Base-by-base conservation (phyloP, 2,329 filamentous ascomycete species). In the Penicillium sp. region DNA sequence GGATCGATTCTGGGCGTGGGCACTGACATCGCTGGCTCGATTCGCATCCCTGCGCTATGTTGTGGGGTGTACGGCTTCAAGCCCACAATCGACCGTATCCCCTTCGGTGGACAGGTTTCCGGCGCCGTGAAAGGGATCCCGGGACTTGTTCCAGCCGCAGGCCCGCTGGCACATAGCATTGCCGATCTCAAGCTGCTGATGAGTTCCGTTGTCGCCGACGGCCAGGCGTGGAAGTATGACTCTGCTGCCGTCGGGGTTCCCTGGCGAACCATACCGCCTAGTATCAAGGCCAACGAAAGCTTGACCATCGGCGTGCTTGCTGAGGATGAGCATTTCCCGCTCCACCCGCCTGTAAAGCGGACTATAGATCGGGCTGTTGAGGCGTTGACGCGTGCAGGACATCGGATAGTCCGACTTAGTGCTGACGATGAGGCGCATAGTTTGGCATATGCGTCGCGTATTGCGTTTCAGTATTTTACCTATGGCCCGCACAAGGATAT, bases 281-380 rank as follows among this genome's bases (percentile, higher is more conserved):
- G 27, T 11, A 29, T 23, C 15, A 43, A 27, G 1, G 29, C 6
- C 9, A 60, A 56, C 21, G 34, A 45, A 31, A 40, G 57, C 60
- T 60, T 84, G 4, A 75, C 73, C 0, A 78, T 86, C 39, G 83
- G 83, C 0, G 60, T 84, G 1, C 64, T 83, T 11, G 56, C 75
- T 2, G 78, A 80, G 44, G 79, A 83, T 60, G 70, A 75, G 0
- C 68, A 77, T 2, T 78, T 78, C 31, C 81, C 80, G 0, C 69
- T 84, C 0, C 81, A 83, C 25, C 82, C 83, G 0, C 79, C 82
- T 0, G 75, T 84, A 1, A 74, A 72, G 1, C 73, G 80, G 2
- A 72, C 78, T 1, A 58, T 85, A 1, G 70, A 78, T 5, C 68
- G 64, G 0, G 79, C 79, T 0, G 68, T 75, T 0, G 67, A 69